These are phyloP conservation scores for Neurospora tetrasperma DNA, from an alignment of 495 filamentous ascomycete genomes.

Conservation along the genomic window DNA sequence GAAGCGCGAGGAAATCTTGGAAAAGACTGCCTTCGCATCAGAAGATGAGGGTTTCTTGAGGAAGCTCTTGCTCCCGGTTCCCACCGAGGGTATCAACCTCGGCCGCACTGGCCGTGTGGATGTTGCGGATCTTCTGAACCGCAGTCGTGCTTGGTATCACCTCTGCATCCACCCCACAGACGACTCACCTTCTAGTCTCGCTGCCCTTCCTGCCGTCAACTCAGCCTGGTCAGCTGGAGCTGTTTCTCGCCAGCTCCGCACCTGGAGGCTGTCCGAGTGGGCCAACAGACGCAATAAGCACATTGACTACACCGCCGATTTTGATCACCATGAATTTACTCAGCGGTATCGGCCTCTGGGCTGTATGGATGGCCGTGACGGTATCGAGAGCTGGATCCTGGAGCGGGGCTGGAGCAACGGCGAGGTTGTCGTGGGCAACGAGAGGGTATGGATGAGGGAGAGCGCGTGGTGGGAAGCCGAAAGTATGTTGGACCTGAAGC, in stretches of 20 bases:
- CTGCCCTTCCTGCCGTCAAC: slow-evolving; percentile 46
- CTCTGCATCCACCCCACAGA: slow-evolving; percentile 87
- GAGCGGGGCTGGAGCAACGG: slow-evolving; percentile 98
- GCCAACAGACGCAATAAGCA: slow-evolving; percentile 83
- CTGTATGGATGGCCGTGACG: slow-evolving; percentile 82
- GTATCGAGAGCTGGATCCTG: slow-evolving; percentile 89
- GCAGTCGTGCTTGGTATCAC: slow-evolving; percentile 92
- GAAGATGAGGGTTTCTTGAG: slow-evolving; percentile 78
- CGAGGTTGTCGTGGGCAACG: slow-evolving; percentile 80
- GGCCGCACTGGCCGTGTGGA: slow-evolving; percentile 68
- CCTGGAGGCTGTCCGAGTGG: slow-evolving; percentile 93
- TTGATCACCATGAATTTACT: slow-evolving; percentile 86
- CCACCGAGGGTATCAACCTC: slow-evolving; percentile 62
- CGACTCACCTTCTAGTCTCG: slow-evolving; percentile 62
- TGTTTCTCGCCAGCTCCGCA: slow-evolving; percentile 82
- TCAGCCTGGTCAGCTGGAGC: slow-evolving; percentile 83
- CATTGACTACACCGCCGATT: slow-evolving; percentile 95
- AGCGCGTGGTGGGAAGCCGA: slow-evolving; percentile 96
- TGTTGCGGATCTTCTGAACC: slow-evolving; percentile 54
- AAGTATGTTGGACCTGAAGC: slow-evolving; percentile 87
- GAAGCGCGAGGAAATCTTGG: slow-evolving; percentile 68
- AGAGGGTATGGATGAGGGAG: slow-evolving; percentile 93
- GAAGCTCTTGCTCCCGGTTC: slow-evolving; percentile 68
- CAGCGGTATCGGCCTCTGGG: slow-evolving; percentile 72
- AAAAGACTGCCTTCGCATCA: slow-evolving; percentile 73